These are phyloP conservation scores for Neurospora sublineolata DNA, from an alignment of 495 filamentous ascomycete species.

Conservation along the genomic window DNA sequence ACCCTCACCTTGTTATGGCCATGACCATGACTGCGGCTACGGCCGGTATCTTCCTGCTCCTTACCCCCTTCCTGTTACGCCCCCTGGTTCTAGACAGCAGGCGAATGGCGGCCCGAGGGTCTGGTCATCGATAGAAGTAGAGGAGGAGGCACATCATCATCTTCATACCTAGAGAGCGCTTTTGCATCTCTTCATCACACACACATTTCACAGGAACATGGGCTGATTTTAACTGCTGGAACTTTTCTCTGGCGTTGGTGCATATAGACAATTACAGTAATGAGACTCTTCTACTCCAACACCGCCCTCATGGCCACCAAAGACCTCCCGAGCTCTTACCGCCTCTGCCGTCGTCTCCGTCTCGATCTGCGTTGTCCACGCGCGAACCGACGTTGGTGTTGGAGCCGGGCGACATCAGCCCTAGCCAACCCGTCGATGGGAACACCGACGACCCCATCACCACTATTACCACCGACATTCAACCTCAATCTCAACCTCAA, in stretches of 20 bases:
- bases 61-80: background rate
- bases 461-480: background rate
- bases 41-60: background rate
- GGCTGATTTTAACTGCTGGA: constrained; percentile 21
- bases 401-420: background rate
- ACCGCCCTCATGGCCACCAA: background rate
- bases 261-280: constrained; percentile 26
- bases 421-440: background rate
- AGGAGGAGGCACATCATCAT: background rate
- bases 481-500: background rate
- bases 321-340: background rate
- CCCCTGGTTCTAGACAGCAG: background rate
- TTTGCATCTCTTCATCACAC: background rate
- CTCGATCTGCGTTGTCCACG: background rate
- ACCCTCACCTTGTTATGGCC: background rate
- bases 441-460: background rate
- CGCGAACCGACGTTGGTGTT: constrained; percentile 2
- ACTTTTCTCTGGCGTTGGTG: constrained; percentile 4
- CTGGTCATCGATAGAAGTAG: constrained; percentile 4
- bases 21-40: background rate
- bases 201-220: constrained; percentile 4
- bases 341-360: background rate
- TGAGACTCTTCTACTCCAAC: constrained; percentile 19
- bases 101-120: background rate
- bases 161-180: background rate